Evolutionary conservation across 305 asterid species (phyloP), one percentile per base, ranked within the genome.

Genomic region (Coffea humblotiana): DNA sequence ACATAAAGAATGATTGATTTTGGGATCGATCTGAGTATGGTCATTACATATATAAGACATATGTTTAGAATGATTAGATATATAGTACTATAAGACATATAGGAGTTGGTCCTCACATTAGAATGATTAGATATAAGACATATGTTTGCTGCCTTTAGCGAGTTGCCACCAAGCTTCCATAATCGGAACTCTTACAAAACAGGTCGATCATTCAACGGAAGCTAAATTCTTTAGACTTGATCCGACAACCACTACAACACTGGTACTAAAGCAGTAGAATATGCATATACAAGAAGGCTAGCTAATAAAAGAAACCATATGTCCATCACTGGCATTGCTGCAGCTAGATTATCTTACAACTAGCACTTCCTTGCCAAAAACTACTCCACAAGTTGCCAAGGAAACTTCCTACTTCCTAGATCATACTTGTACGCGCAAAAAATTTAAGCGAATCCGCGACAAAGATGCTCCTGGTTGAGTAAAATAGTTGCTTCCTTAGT

Each of bases 381-480:
- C 2, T 19, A 61, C 25, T 63, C 27, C 72, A 76, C 37, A 64
- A 45, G 79, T 76, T 35, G 18, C 43, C 52, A 21, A 78, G 81
- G 81, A 78, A 78, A 37, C 69, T 69, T 78, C 81, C 69, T 35
- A n/a, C 58, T 69, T 78, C 81, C 69, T 35, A 7, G 16, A 45
- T 52, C 58, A 32, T 29, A 25, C 32, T 32, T 8, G 37, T 67
- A 27, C 19, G 16, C 40, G 43, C 43, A 37, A 49, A 66, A 66
- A 27, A 29, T 77, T 32, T 29, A 66, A 21, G 48, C 56, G n/a
- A 60, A 56, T 12, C 35, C 0, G 8, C 40, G 0, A 15, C 7
- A 27, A 67, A 29, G 72, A 32, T 67, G 48, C 37, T 67, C 14
- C 27, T 40, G 27, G 25, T 63, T 64, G 73, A 21, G 11, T 63